Percentiles rank a stretch among this genome's conserved stretches.
These are phyloP conservation scores for Aspergillus eucalypticola DNA, from an alignment of 2,329 filamentous ascomycete genomes.

Conservation along the genomic window DNA sequence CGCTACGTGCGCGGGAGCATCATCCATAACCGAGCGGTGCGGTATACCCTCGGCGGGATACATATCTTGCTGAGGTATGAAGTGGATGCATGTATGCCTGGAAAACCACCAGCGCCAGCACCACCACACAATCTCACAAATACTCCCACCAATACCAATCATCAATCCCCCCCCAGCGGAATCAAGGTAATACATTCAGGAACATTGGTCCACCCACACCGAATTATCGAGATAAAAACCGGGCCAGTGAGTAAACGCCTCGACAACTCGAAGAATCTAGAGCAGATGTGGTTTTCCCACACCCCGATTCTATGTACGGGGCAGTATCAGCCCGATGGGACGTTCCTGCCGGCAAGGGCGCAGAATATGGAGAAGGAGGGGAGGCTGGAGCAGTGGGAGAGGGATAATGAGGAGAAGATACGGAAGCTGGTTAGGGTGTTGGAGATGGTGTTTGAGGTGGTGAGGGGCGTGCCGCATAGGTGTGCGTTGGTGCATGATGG, in stretches of 20 bases:
- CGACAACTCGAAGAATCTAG: background rate
- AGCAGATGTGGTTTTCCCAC: slow-evolving; percentile 11
- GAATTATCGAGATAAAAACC: slow-evolving; percentile 6
- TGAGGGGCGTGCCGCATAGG: background rate
- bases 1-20: background rate
- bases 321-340: background rate
- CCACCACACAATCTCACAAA: too few relatives aligned
- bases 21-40: slow-evolving; percentile 2
- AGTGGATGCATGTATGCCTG: slow-evolving; percentile 4
- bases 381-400: slow-evolving; percentile 3
- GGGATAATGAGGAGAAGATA: background rate
- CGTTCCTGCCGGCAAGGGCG: background rate
- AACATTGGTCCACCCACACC: background rate
- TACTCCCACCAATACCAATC: too few relatives aligned
- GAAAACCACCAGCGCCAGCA: background rate
- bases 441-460: background rate
- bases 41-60: background rate
- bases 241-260: background rate
- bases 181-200: background rate
- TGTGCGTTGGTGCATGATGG: background rate
- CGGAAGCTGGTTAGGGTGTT: background rate
- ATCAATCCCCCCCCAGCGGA: background rate
- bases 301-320: slow-evolving; percentile 5
- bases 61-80: slow-evolving; percentile 6
- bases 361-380: slow-evolving; percentile 1